Evolutionary conservation across 352 stramenopile genomes (phyloP), one percentile per base, ranked within the genome.

Genomic region (Phytopythium ostracodes): DNA sequence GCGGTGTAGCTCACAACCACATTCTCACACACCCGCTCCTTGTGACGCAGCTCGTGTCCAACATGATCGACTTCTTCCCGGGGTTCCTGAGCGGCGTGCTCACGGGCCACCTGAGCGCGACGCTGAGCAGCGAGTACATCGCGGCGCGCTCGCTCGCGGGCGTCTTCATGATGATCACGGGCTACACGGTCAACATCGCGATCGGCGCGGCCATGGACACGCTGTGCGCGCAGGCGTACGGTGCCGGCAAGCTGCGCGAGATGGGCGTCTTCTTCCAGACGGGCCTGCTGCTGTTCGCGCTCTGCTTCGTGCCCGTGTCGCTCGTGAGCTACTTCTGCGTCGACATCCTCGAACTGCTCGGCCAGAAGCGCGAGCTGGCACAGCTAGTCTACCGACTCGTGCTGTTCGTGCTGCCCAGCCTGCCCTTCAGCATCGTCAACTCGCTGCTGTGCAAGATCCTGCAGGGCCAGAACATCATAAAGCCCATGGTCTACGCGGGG

Each of bases 181-280:
- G 77, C 33, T 87, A 89, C 66, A 91, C 87, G 10, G 72, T 92
- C 18, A 91, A 88, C 51, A 81, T 94, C 25, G 85, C 84, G 27
- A 87, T 97, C 54, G 81, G 86, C 40, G 89, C 84, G 24, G 89
- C 89, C 33, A 95, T 97, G 84, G 88, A 97, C 65, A 97, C 89
- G 46, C 75, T 97, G 12, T 96, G 87, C 42, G 76, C 84, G 14
- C 81, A 95, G 47, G 85, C 88, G 25, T 91, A 89, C 56, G 87
- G 89, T 46, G 88, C 89, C n/a, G 86, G 87, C 49, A 89, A 94
- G 68, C 73, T 92, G 38, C 74, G 80, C 50, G 83, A 94, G 62
- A 89, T 97, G 68, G 88, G 89, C 10, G 72, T 91, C 31, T 97
- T 96, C 66, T 87, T 94, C 59, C 84, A 96, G 62, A 96, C 88